Conservation (phyloP, 2,329 filamentous ascomycete species). For the Cytospora leucostoma region DNA sequence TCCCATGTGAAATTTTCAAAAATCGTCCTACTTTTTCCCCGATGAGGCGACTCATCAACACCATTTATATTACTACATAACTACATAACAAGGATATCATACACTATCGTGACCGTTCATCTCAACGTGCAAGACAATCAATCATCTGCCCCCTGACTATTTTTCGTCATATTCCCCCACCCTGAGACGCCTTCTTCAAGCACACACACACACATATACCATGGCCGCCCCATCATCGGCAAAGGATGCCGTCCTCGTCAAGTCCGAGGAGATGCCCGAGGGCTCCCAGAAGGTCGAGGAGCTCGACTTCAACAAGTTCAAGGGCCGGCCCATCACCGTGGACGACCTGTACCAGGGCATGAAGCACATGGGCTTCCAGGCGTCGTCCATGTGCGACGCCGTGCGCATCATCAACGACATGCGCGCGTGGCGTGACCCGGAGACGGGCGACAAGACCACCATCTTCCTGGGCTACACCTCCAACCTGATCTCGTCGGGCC, state of each 20-base stretch:
- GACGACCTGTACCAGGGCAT: conserved; percentile 82
- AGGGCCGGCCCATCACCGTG: conserved; percentile 74
- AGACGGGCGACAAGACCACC: conserved; percentile 78
- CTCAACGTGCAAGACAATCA: not conserved
- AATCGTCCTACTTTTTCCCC: conserved; percentile 1
- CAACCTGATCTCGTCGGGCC: conserved; percentile 93
- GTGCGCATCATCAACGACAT: conserved; percentile 93
- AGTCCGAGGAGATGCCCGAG: conserved; percentile 78
- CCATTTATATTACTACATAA: not conserved
- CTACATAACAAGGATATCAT: not conserved
- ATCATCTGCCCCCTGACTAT: not conserved
- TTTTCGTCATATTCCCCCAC: not conserved
- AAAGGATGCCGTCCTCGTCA: conserved; percentile 80
- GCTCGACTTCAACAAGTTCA: conserved; percentile 86
- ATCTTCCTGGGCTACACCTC: conserved; percentile 98
- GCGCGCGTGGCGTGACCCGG: conserved; percentile 80
- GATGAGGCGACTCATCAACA: not conserved
- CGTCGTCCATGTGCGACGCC: conserved; percentile 77
- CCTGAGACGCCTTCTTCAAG: not conserved
- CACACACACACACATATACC: not conserved
- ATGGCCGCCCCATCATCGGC: conserved; percentile 56
- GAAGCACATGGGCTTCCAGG: conserved; percentile 77
- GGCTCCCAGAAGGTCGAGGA: conserved; percentile 82
- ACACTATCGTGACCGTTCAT: too few species aligned
- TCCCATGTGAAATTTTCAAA: conserved; percentile 21